A percentile compares a stretch with the other conserved stretches of the same genome.
phyloP scores from a whole-genome alignment of 1,284 basidiomycete species.

The Omphalotus olearius region DNA sequence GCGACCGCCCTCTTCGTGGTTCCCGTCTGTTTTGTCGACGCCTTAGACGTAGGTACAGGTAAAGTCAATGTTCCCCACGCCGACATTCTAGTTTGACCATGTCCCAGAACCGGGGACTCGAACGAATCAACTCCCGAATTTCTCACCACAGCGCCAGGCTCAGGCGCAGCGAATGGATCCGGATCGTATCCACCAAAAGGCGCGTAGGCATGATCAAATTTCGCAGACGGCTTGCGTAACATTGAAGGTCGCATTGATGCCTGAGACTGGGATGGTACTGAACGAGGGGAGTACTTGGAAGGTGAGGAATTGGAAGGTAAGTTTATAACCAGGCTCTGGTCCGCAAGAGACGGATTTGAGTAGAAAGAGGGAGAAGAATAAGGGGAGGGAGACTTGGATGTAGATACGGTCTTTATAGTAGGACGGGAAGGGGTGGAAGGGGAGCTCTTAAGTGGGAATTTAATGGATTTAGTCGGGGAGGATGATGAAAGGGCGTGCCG shows the following conservation, averaged over 20 bases:
- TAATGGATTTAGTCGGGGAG: neutral
- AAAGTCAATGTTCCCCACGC: slow-evolving; percentile 16
- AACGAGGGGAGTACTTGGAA: no score
- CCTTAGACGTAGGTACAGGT: slow-evolving; percentile 4
- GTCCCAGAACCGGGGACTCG: neutral
- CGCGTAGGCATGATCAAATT: no score
- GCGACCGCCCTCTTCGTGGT: no score
- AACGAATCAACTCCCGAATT: neutral
- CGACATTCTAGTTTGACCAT: slow-evolving; percentile 12
- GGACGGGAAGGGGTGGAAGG: neutral
- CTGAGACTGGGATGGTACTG: no score
- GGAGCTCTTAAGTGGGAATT: neutral
- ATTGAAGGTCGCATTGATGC: neutral
- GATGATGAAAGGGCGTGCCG: no score
- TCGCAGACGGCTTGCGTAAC: neutral
- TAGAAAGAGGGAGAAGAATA: no score
- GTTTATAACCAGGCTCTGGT: no score
- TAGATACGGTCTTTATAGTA: no score
- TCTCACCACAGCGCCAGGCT: slow-evolving; percentile 5
- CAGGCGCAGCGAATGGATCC: slow-evolving; percentile 10
- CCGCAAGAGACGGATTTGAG: no score
- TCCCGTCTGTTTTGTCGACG: no score
- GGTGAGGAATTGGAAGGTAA: no score
- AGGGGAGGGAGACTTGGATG: no score
- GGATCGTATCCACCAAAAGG: neutral